Evolutionary conservation across 2,329 filamentous ascomycete genomes (phyloP), one percentile per base, ranked within the genome.

Genomic region (Pseudogymnoascus verrucosus): DNA sequence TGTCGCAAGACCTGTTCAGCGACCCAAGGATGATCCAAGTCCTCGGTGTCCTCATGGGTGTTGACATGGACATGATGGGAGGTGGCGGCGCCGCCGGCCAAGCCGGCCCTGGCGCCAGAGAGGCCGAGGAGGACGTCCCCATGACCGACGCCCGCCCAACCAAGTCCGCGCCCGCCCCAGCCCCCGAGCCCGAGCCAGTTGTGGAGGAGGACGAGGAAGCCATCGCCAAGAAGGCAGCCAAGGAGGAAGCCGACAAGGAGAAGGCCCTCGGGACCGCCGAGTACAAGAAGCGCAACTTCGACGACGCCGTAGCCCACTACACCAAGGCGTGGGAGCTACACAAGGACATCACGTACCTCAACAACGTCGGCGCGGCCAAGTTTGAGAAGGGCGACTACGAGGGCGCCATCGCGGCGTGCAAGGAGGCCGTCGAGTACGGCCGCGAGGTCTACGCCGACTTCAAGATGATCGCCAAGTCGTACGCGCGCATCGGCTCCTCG

Each of bases 221-320:
- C 0, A 75, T 86, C 63, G 90, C 89, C 66, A 92, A 93, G 78
- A 90, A 90, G 78, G 90, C 95, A 81, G 91, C 91, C 42, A 96
- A 98, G 81, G 90, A 89, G 72, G 91, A 89, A 67, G 95, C 93
- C 51, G 95, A 99, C 71, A 90, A 92, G 75, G 90, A 97, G 78
- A 99, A 99, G 85, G 90, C 88, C 31, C 81, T 96, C 64, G 95
- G 95, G 64, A 99, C 93, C 12, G 91, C 95, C 70, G 88, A 89
- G 76, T 99, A 99, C 84, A 99, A 99, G 88, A 98, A 98, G 85
- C 89, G 91, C 70, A 88, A 97, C 74, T 97, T 99, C 69, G 95
- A 98, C 71, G 87, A 89, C 73, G 95, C 95, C 61, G 97, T 99
- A 71, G 86, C 88, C 74, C 91, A 99, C 80, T 99, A 99, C 82